Base-by-base conservation (phyloP, 1,284 basidiomycete genomes). In the Butyriboletus regius region DNA sequence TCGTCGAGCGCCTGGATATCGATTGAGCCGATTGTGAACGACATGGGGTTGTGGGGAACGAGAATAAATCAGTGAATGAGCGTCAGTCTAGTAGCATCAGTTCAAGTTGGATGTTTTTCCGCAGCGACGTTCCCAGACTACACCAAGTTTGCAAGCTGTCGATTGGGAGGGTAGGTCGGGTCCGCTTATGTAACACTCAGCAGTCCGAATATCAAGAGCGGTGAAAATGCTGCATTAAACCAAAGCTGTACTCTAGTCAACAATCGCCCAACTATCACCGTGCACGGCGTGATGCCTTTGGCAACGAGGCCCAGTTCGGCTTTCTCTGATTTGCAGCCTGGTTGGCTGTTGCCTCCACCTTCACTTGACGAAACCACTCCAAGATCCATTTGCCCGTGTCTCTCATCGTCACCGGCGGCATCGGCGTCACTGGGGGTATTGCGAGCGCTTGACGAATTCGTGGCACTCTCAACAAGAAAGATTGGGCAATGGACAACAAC, bases 251-350 rank as follows among this genome's bases (percentile, higher is more conserved):
- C 32, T 55, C 29, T 46, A 57, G 14, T 39, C 39, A 14, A 29
- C 22, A 28, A 24, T 8, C 48, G 4, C 31, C 32, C n/a, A 22
- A 18, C 36, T 7, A 33, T 45, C 38, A 50, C 32, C 39, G 48
- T 5, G n/a, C 22, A 9, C 57, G 63, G 3, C 61, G 61, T 8
- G 54, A 33, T 4, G 52, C 18, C 48, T 64, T 62, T 22, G 55
- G 57, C 50, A 66, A 32, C 33, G 63, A 35, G 2, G 60, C 57
- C 56, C 56, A 66, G 48, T 64, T 61, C 0, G 63, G 62, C 32
- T 59, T 63, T 42, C 62, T 47, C 43, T 59, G 44, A 13, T 39
- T 13, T 31, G 26, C 15, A 10, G 40, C 32, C 24, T 52, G 51
- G 18, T 10, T 46, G 13, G 50, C 47, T 14, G 28, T 12, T 1